phyloP scores from a whole-genome alignment of 129 eudicot species.

The Artemisia tridentata region DNA sequence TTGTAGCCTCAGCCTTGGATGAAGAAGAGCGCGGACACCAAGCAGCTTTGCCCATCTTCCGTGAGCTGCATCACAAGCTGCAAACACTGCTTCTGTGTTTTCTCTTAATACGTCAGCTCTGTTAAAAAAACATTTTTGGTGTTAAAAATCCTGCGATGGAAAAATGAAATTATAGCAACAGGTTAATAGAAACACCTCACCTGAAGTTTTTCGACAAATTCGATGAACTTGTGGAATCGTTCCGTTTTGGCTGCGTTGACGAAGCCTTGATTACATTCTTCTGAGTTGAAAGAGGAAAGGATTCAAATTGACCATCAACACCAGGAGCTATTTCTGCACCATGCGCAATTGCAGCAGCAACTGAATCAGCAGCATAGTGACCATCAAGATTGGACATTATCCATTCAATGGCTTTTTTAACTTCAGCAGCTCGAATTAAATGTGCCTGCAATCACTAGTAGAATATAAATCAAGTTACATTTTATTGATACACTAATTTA shows the following conservation, averaged over 20 bases:
- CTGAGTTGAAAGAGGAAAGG: constrained; percentile 48
- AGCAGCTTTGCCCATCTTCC: constrained; percentile 99
- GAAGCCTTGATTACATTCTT: constrained; percentile 42
- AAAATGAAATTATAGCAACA: not conserved
- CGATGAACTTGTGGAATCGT: constrained; percentile 58
- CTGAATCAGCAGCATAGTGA: constrained; percentile 94
- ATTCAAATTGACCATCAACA: constrained; percentile 43
- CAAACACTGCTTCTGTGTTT: constrained; percentile 92
- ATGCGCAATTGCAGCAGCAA: constrained; percentile 95
- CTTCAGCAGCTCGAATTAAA: constrained; percentile 86
- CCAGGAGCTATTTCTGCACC: constrained; percentile 68
- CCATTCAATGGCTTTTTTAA: constrained; percentile 94
- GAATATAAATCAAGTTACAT: constrained; percentile 64
- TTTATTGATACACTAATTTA: constrained; percentile 30
- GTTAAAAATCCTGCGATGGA: constrained; percentile 10
- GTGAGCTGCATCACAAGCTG: constrained; percentile 95
- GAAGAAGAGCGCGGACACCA: constrained; percentile 87
- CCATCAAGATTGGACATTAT: constrained; percentile 87
- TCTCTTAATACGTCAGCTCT: constrained; percentile 95
- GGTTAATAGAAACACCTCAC: constrained; percentile 35
- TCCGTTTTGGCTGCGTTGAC: constrained; percentile 47
- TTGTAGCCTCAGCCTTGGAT: constrained; percentile 71
- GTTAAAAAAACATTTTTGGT: constrained; percentile 22
- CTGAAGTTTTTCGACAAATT: constrained; percentile 79
- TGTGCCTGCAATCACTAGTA: constrained; percentile 98